phyloP scores from a whole-genome alignment of 2,329 filamentous ascomycete species.

The Botrytis deweyae region DNA sequence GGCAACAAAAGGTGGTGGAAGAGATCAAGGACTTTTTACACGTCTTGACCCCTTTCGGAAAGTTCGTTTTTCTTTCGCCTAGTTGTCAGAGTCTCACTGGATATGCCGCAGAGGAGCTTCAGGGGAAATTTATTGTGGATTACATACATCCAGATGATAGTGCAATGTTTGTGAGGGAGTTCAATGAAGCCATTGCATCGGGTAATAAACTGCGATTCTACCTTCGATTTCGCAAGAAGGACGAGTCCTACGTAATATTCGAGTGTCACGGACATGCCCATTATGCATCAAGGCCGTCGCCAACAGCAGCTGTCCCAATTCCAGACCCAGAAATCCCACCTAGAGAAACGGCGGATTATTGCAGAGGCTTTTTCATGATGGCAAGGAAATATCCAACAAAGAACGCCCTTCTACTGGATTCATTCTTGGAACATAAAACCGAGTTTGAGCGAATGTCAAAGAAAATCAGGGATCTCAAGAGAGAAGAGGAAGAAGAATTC shows the following conservation, averaged over 20 bases:
- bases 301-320: constrained; percentile 44
- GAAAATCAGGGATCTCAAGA: constrained; percentile 79
- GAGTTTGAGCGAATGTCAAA: constrained; percentile 87
- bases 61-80: constrained; percentile 82
- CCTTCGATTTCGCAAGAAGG: constrained; percentile 76
- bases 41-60: constrained; percentile 80
- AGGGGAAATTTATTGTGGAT: constrained; percentile 74
- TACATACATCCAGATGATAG: constrained; percentile 85
- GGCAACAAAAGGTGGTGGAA: constrained; percentile 85
- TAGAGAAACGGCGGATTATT: constrained; percentile 64
- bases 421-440: constrained; percentile 94
- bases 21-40: constrained; percentile 87
- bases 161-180: constrained; percentile 77
- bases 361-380: constrained; percentile 92
- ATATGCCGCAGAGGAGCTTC: constrained; percentile 67
- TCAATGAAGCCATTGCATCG: constrained; percentile 83
- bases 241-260: constrained; percentile 74
- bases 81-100: constrained; percentile 74
- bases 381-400: constrained; percentile 85
- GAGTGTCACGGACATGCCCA: constrained; percentile 93
- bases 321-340: not conserved
- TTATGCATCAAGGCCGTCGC: constrained; percentile 61
- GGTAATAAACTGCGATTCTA: constrained; percentile 81
- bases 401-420: constrained; percentile 81
- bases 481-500: constrained; percentile 79